Percentiles rank a stretch among this genome's conserved stretches.
Evolutionary conservation across 2,329 filamentous ascomycete genomes (phyloP).

Genomic region (Davidsoniella neocaledoniae): DNA sequence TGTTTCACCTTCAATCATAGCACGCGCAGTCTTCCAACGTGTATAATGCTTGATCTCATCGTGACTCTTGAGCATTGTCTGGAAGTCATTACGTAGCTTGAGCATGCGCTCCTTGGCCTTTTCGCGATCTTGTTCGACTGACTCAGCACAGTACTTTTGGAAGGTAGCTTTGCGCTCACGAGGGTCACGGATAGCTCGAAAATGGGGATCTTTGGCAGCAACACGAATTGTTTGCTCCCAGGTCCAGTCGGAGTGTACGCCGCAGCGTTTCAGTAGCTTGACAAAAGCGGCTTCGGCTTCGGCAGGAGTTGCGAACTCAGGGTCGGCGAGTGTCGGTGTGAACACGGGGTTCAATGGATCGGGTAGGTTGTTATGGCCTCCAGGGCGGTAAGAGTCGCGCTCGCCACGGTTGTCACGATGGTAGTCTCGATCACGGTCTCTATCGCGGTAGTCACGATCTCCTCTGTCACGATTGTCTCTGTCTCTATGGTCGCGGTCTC

Average conservation of each 20-base stretch:
- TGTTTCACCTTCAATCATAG: slow-evolving; percentile 86
- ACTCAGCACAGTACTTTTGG: slow-evolving; percentile 84
- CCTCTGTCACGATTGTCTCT: slow-evolving; percentile 15
- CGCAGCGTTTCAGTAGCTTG: slow-evolving; percentile 71
- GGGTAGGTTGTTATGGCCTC: background rate
- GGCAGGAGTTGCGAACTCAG: slow-evolving; percentile 62
- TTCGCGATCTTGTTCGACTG: slow-evolving; percentile 84
- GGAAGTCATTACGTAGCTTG: slow-evolving; percentile 86
- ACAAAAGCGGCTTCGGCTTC: slow-evolving; percentile 87
- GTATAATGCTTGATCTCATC: slow-evolving; percentile 96
- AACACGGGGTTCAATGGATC: slow-evolving; percentile 18
- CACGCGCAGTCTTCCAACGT: slow-evolving; percentile 87
- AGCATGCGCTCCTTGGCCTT: slow-evolving; percentile 81
- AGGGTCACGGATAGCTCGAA: slow-evolving; percentile 81
- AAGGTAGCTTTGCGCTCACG: slow-evolving; percentile 81
- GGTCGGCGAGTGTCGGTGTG: slow-evolving; percentile 49
- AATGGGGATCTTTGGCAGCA: slow-evolving; percentile 80
- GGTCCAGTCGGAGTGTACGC: slow-evolving; percentile 78
- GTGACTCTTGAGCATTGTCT: slow-evolving; percentile 88
- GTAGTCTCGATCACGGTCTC: slow-evolving; percentile 23
- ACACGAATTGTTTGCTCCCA: slow-evolving; percentile 82
- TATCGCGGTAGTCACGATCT: slow-evolving; percentile 18
- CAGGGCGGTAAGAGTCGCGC: slow-evolving; percentile 19
- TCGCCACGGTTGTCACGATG: slow-evolving; percentile 16
- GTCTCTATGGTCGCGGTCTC: slow-evolving; percentile 20